A percentile compares a stretch with the other conserved stretches of the same genome.
Evolutionary conservation across 2,329 filamentous ascomycete genomes (phyloP).

Genomic region (Colletotrichum plurivorum): DNA sequence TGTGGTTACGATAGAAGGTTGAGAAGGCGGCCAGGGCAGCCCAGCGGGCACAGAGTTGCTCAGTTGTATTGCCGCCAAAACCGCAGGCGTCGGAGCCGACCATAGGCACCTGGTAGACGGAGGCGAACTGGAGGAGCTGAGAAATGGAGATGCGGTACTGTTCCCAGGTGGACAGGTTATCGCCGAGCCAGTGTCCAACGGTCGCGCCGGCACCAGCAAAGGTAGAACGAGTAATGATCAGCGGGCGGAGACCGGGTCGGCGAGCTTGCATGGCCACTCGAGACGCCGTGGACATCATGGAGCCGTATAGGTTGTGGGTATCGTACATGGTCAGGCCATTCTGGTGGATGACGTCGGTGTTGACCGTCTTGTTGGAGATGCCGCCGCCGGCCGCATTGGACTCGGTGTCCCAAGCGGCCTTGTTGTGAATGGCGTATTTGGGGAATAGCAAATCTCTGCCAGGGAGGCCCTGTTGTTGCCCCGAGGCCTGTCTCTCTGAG

Average conservation of each 20-base stretch:
- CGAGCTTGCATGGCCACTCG: conserved; percentile 76
- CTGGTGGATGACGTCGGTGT: conserved; percentile 77
- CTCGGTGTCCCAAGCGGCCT: conserved; percentile 60
- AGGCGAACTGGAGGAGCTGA: conserved; percentile 48
- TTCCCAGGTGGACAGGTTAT: conserved; percentile 69
- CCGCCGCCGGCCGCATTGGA: conserved; percentile 53
- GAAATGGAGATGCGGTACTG: conserved; percentile 61
- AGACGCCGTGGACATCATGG: conserved; percentile 78
- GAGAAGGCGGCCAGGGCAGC: conserved; percentile 78
- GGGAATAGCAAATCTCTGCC: conserved; percentile 75
- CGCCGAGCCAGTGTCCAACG: conserved; percentile 73
- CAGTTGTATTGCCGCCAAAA: conserved; percentile 74
- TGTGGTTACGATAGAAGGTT: conserved; percentile 81
- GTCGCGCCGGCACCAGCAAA: conserved; percentile 79
- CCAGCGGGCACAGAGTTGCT: conserved; percentile 78
- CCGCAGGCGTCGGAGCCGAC: conserved; percentile 84
- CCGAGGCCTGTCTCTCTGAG: conserved; percentile 44
- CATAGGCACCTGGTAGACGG: conserved; percentile 79
- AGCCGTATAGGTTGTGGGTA: conserved; percentile 83
- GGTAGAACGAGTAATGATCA: conserved; percentile 83
- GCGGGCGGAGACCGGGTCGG: conserved; percentile 73
- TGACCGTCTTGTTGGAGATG: conserved; percentile 71
- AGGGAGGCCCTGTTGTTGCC: conserved; percentile 69
- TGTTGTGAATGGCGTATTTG: conserved; percentile 76
- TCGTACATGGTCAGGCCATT: conserved; percentile 80